Evolutionary conservation across 148 eudicot species (phyloP), one percentile per base, ranked within the genome.

Genomic region (Camellia japonica): DNA sequence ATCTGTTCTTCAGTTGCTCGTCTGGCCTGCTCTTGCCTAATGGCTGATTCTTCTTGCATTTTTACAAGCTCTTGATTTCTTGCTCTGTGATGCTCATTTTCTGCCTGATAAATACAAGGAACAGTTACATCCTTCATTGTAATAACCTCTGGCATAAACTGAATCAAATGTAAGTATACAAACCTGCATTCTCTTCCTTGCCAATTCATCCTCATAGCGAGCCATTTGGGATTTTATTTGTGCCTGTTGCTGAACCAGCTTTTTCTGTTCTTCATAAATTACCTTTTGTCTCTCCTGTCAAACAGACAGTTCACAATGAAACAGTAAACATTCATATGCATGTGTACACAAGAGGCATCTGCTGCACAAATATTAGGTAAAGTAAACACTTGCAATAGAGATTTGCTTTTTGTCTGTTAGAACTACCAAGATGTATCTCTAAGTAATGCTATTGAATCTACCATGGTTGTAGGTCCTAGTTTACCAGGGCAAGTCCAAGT

Each of bases 1-100:
- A 95, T 95, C 81, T 95, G 93, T 82, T 91, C 94, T 72, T 95
- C 97, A 23, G 96, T 92, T 51, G 96, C 93, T 81, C 96, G 87
- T 87, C 92, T 87, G 42, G 93, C 91, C 62, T 83, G 85, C 81
- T 94, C 94, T 77, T 85, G 92, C 82, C 91, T 92, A 78, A 86
- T 85, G 76, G 93, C 73, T n/a, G 94, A 90, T 82, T 94, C 93
- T 82, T 90, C 98, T 85, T 94, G 96, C 88, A 92, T 83, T 82
- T 86, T 88, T 41, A 94, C 98, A 74, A 94, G 93, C 85, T 94
- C 98, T 74, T 89, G 91, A 84, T 94, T 92, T 81, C 98, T 92
- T 14, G 89, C 58, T 74, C 96, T 91, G 41, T 90, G 96, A 62
- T 84, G 85, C 44, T 92, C 98, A 87, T 92, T 87, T 84, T 92